phyloP scores from a whole-genome alignment of 177 flowering plant genomes.

The Telopea speciosissima region DNA sequence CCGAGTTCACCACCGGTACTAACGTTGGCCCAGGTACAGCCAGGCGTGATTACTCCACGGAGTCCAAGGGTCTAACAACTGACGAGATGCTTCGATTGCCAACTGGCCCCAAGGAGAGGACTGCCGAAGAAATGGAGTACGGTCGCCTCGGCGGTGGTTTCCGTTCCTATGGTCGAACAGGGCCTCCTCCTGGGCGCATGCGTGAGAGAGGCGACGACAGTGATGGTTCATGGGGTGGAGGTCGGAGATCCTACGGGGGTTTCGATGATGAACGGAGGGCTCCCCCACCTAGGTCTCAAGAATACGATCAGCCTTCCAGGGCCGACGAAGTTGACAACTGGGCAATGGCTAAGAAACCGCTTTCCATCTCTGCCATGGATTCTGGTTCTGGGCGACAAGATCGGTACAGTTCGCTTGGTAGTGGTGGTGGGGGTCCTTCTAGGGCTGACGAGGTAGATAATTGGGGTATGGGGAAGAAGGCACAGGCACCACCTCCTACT shows the following conservation, averaged over 20 bases:
- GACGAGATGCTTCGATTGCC: constrained; percentile 67
- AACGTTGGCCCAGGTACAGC: constrained; percentile 20
- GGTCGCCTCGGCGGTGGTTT: constrained; percentile 18
- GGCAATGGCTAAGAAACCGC: constrained; percentile 46
- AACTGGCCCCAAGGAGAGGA: constrained; percentile 62
- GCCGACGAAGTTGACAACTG: constrained; percentile 88
- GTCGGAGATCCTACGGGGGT: constrained; percentile 33
- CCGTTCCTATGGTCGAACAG: constrained; percentile 7
- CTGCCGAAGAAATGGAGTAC: constrained; percentile 28
- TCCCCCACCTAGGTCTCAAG: constrained; percentile 48
- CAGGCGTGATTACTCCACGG: constrained; percentile 14
- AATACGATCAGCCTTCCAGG: constrained; percentile 70
- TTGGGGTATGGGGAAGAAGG: constrained; percentile 60
- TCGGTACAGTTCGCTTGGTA: constrained; percentile 21
- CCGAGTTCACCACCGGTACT: constrained; percentile 35
- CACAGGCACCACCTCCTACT: constrained; percentile 17
- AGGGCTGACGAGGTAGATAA: constrained; percentile 74
- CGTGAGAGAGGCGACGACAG: constrained; percentile 22
- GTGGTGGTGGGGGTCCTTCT: constrained; percentile 21
- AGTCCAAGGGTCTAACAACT: constrained; percentile 35
- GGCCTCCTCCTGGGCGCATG: constrained; percentile 17
- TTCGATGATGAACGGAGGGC: constrained; percentile 51
- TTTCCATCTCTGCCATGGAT: constrained; percentile 9
- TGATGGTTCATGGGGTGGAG: constrained; percentile 30
- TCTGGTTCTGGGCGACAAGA: constrained; percentile 6